Evolutionary conservation across 352 stramenopile genomes (phyloP), one percentile per base, ranked within the genome.

Genomic region (Globisporangium canariense): DNA sequence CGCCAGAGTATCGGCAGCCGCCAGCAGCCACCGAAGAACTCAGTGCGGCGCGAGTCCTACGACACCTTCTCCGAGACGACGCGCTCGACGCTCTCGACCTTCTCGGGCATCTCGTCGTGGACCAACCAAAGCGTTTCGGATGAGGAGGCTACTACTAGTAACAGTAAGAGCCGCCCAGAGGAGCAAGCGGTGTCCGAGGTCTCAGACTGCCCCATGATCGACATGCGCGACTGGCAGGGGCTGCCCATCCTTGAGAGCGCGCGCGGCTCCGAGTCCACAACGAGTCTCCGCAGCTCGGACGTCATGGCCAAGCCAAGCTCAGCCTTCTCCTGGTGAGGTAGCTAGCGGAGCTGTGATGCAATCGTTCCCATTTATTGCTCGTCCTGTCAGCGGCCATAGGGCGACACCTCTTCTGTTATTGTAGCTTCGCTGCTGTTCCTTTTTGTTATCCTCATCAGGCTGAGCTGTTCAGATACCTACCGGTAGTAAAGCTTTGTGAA

Each of bases 311-410:
- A 53, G 18, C 22, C 41, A 34, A 34, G 30, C 58, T 74, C 65
- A 20, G 53, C 28, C 30, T 70, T 67, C 63, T 74, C 68, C 46
- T 66, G 58, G 53, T 28, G 46, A 52, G 20, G n/a, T 51, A 50
- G 43, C 43, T 11, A 22, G 6, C 7, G 3, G 41, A 14, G 43
- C 14, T 4, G n/a, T 49, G 43, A 8, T 22, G 14, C 16, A 25
- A 7, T 22, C n/a, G 16, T 11, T 14, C 13, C 10, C 10, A 41
- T 41, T 41, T 9, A 7, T 13, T 41, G 36, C 36, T 41, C 36
- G 36, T 34, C 30, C 30, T 34, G 30, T 2, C 30, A 34, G 30
- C 5, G 30, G 30, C 30, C 30, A 34, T 34, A 34, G 30, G 30
- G 30, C 30, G 30, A 34, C 30, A 34, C 30, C 30, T 34, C 30